Conservation (phyloP, 305 asterid genomes). For the Solanum hybrid region DNA sequence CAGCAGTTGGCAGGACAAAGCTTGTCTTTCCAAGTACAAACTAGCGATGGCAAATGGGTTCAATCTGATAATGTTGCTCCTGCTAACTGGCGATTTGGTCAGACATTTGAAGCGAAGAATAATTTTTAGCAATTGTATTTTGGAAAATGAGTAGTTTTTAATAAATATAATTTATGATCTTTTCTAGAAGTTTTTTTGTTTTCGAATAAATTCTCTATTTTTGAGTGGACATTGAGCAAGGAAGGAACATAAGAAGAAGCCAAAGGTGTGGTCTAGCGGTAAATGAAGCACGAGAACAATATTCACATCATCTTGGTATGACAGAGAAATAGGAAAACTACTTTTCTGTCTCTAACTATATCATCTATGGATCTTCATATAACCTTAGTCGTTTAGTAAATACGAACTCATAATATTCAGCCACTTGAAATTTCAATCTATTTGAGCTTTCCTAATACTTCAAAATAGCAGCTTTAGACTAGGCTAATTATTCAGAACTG, state of each 20-base stretch:
- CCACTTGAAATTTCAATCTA: background rate
- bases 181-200: background rate
- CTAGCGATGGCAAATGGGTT: conserved; percentile 22
- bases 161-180: background rate
- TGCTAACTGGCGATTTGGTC: conserved; percentile 24
- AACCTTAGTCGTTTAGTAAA: background rate
- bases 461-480: background rate
- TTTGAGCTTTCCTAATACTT: background rate
- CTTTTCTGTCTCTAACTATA: background rate
- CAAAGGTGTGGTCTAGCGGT: background rate
- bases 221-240: background rate
- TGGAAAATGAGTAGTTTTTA: background rate
- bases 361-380: background rate
- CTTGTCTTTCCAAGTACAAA: conserved; percentile 23
- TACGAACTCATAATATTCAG: background rate
- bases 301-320: background rate
- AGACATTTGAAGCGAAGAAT: conserved; percentile 16
- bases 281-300: background rate
- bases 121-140: background rate
- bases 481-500: background rate
- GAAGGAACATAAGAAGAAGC: background rate
- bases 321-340: background rate
- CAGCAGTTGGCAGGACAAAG: conserved; percentile 12
- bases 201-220: background rate
- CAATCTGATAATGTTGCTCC: conserved; percentile 19